Percentiles rank a stretch among this genome's conserved stretches.
Evolutionary conservation across 306 rosid genomes (phyloP).

Genomic region (Citrullus mucosospermus): DNA sequence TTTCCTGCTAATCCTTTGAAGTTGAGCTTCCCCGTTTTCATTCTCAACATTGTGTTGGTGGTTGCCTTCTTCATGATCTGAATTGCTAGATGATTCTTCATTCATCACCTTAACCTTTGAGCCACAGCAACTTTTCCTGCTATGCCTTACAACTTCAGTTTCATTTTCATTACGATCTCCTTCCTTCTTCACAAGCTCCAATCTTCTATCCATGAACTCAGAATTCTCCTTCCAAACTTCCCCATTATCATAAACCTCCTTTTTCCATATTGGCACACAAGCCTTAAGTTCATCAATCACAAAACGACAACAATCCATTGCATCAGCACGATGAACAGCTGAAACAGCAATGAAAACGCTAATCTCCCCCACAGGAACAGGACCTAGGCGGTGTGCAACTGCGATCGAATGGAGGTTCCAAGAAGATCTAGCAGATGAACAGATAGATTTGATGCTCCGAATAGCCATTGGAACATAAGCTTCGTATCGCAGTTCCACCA

Average conservation of each 20-base stretch:
- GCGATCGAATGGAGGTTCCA: slow-evolving; percentile 79
- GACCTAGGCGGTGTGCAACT: slow-evolving; percentile 68
- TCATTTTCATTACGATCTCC: neutral
- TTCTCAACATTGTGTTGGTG: neutral
- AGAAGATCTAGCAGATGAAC: slow-evolving; percentile 59
- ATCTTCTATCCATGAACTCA: slow-evolving; percentile 65
- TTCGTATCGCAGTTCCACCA: slow-evolving; percentile 70
- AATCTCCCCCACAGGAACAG: slow-evolving; percentile 65
- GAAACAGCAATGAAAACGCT: slow-evolving; percentile 68
- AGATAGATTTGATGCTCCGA: slow-evolving; percentile 47
- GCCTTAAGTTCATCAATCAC: slow-evolving; percentile 81
- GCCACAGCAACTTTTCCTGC: slow-evolving; percentile 42
- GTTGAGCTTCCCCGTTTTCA: slow-evolving; percentile 6
- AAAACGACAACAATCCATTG: slow-evolving; percentile 68
- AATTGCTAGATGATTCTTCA: slow-evolving; percentile 7
- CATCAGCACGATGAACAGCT: slow-evolving; percentile 64
- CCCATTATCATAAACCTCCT: slow-evolving; percentile 81
- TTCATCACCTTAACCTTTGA: slow-evolving; percentile 32
- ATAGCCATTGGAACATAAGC: slow-evolving; percentile 85
- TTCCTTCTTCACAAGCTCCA: slow-evolving; percentile 35
- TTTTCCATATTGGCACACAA: slow-evolving; percentile 88
- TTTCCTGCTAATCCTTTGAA: slow-evolving; percentile 20
- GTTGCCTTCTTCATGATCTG: neutral
- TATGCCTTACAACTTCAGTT: slow-evolving; percentile 13
- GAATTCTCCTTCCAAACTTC: slow-evolving; percentile 93